Base-by-base conservation (phyloP, 768 basidiomycete genomes). In the Mycena maculata region DNA sequence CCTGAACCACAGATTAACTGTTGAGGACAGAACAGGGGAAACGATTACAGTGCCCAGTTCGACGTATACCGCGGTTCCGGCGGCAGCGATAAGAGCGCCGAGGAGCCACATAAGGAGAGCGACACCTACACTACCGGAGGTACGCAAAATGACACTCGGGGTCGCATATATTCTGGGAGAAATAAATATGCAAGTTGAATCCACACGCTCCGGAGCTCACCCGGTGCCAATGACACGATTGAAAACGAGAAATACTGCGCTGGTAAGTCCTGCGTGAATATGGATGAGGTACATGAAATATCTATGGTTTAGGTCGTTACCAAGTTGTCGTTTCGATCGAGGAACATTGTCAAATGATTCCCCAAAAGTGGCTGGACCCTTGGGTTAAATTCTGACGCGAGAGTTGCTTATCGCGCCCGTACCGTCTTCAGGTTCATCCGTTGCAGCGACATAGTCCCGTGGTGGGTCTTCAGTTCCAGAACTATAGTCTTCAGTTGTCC, bases 171-270 rank as follows among this genome's bases (percentile, higher is more conserved):
- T 90, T 15, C 91, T 92, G 52, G 7, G 41, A 9, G 16, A 36
- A n/a, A 16, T 28, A 4, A 18, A 25, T 52, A 33, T 18, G n/a
- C 7, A 20, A 16, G 3, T 3, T 8, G 16, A 10, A n/a, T 52
- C 2, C 15, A 12, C 10, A n/a, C 11, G 16, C 5, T 11, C 7
- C 22, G 47, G 23, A 20, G 75, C 79, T 31, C 63, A 89, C 91
- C 91, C 90, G 22, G 90, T 88, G 22, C 91, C 91, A 31, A 92
- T 89, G n/a, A 91, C 84, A 30, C 88, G 85, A 72, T 93, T 93
- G 80, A 92, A 91, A 39, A 93, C 88, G 45, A 93, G 85, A 68
- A 86, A 89, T 3, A 87, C 76, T 4, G 89, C 86, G 64, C 87
- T 90, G 48, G 84, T 74, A 8, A 85, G 72, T 9, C 86, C 86